Percentiles rank a stretch among this genome's conserved stretches.
phyloP scores from a whole-genome alignment of 192 early-diverging fungal genomes.

The Podila epicladia region DNA sequence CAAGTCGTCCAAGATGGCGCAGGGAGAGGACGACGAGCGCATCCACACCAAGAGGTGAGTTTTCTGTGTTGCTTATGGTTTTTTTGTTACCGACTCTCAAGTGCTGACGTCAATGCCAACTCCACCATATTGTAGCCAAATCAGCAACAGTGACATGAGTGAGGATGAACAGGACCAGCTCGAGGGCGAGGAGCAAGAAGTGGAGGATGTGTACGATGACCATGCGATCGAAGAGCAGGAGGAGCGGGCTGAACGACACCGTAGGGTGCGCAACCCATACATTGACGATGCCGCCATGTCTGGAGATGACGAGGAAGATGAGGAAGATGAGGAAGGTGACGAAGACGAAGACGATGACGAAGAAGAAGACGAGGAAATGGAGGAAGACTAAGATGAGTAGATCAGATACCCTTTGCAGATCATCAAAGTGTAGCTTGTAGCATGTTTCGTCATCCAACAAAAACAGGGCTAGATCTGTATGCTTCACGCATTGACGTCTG shows the following conservation, averaged over 20 bases:
- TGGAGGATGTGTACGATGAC: neutral
- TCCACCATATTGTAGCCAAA: conserved; percentile 19
- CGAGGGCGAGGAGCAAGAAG: neutral
- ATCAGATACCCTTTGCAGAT: too few species aligned
- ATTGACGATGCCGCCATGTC: neutral
- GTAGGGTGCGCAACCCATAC: neutral
- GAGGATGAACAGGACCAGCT: neutral
- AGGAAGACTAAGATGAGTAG: neutral
- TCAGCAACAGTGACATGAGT: conserved; percentile 48
- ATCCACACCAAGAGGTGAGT: conserved; percentile 36
- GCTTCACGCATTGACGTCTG: too few species aligned
- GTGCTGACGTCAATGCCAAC: neutral
- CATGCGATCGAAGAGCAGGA: neutral
- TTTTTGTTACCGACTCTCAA: neutral
- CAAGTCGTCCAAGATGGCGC: neutral
- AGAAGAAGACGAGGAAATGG: neutral
- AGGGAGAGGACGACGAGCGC: conserved; percentile 16
- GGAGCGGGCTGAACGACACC: neutral
- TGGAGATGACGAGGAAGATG: neutral
- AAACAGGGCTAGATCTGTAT: too few species aligned
- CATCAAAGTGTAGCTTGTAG: too few species aligned
- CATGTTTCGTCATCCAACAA: too few species aligned
- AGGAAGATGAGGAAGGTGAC: neutral
- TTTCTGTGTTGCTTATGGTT: neutral
- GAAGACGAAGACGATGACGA: conserved; percentile 16